phyloP scores from a whole-genome alignment of 768 basidiomycete species.

The Leccinellum albellum region DNA sequence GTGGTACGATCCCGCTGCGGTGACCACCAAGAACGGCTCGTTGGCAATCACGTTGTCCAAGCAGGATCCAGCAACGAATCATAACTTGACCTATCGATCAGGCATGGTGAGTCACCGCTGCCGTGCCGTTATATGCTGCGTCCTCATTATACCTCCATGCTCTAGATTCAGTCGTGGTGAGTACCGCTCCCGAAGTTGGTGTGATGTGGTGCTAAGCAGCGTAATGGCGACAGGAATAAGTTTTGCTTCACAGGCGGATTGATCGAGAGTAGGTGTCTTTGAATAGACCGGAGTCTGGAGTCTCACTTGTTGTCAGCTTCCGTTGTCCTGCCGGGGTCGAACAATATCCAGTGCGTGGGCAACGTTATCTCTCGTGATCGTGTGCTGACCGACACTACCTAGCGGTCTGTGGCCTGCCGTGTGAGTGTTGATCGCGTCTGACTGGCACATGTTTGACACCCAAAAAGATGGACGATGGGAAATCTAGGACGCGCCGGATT shows the following conservation, averaged over 20 bases:
- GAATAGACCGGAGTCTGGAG: not conserved
- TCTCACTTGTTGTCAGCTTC: slow-evolving; percentile 25
- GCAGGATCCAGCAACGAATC: slow-evolving; percentile 38
- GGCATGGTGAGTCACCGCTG: slow-evolving; percentile 30
- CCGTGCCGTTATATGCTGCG: slow-evolving; percentile 1
- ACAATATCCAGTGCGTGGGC: slow-evolving; percentile 31
- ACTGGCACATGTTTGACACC: slow-evolving; percentile 5
- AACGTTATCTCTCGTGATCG: not conserved
- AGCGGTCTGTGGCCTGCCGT: slow-evolving; percentile 50
- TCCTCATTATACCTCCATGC: slow-evolving; percentile 23
- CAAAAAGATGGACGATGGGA: slow-evolving; percentile 50
- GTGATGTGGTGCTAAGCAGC: not conserved
- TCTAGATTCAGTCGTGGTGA: slow-evolving; percentile 31
- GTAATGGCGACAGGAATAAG: slow-evolving; percentile 44
- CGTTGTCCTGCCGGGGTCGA: slow-evolving; percentile 41
- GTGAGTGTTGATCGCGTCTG: slow-evolving; percentile 17
- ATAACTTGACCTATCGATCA: slow-evolving; percentile 45
- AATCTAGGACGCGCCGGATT: slow-evolving; percentile 51
- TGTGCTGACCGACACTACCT: slow-evolving; percentile 7
- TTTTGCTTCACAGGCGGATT: slow-evolving; percentile 82
- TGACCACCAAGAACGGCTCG: slow-evolving; percentile 50
- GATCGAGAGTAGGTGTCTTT: slow-evolving; percentile 41
- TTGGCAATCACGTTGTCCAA: slow-evolving; percentile 48
- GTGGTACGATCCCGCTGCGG: slow-evolving; percentile 55
- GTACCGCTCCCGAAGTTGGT: not conserved